Conservation (phyloP, 768 basidiomycete species). For the Termitomyces sp. region DNA sequence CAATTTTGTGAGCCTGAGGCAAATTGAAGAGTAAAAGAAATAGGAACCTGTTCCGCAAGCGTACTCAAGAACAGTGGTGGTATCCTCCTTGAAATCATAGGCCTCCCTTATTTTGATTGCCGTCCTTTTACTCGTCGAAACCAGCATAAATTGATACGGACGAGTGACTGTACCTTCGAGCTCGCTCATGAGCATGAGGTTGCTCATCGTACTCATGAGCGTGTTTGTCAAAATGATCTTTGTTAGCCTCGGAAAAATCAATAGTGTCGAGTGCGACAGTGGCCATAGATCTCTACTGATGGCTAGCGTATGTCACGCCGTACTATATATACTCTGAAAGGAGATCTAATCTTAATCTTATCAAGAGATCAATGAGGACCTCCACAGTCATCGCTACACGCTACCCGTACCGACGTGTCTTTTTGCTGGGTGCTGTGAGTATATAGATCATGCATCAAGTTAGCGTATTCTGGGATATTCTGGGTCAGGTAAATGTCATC, state of each 20-base stretch:
- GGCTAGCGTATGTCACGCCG: no score
- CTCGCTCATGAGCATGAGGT: conserved; percentile 17
- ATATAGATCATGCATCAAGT: no score
- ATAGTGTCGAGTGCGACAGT: neutral
- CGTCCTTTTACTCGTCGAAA: conserved; percentile 23
- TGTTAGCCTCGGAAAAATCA: conserved; percentile 17
- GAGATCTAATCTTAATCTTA: neutral
- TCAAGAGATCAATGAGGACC: neutral
- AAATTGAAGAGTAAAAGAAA: neutral
- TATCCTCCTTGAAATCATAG: conserved; percentile 52
- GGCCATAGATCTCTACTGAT: neutral
- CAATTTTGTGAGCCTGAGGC: neutral
- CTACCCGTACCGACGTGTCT: no score
- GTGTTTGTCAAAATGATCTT: conserved; percentile 16
- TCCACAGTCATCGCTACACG: neutral
- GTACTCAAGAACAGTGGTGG: conserved; percentile 66
- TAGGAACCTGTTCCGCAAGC: conserved; percentile 65
- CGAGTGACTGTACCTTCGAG: conserved; percentile 11
- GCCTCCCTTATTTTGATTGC: conserved; percentile 36
- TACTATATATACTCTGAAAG: neutral
- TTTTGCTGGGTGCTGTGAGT: no score
- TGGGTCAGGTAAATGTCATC: no score
- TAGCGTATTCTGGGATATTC: no score
- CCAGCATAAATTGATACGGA: neutral
- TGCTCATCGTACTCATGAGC: conserved; percentile 18